These are phyloP conservation scores for Metschnikowia lachancei DNA, from an alignment of 805 yeast genomes.

Conservation along the genomic window DNA sequence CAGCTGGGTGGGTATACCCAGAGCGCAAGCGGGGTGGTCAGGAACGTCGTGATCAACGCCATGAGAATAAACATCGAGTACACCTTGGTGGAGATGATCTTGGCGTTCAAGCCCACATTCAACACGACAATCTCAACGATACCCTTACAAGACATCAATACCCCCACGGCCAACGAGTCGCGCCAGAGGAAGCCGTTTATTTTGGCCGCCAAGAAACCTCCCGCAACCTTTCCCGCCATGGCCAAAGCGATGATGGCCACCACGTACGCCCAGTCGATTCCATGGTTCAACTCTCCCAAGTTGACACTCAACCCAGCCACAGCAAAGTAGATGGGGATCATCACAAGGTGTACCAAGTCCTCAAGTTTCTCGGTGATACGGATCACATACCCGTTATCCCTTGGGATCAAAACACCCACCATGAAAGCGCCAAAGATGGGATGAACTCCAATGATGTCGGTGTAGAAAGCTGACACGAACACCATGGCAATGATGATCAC, in stretches of 20 bases:
- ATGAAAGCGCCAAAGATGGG: constrained; percentile 84
- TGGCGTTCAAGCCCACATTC: constrained; percentile 69
- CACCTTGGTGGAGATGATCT: constrained; percentile 59
- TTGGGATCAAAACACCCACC: constrained; percentile 71
- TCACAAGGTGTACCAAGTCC: constrained; percentile 66
- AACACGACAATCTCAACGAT: constrained; percentile 81
- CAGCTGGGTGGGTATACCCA: constrained; percentile 59
- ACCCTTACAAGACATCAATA: constrained; percentile 86
- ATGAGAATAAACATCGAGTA: constrained; percentile 80
- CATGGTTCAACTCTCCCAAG: constrained; percentile 58
- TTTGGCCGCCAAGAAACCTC: constrained; percentile 66
- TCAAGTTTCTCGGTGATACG: constrained; percentile 72
- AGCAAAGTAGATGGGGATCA: constrained; percentile 78
- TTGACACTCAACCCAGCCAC: constrained; percentile 73
- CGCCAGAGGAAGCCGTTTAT: constrained; percentile 64
- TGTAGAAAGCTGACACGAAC: constrained; percentile 68
- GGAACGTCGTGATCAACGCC: constrained; percentile 75
- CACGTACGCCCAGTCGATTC: constrained; percentile 76
- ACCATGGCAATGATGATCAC: constrained; percentile 53
- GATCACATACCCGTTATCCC: constrained; percentile 71
- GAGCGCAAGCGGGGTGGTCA: constrained; percentile 74
- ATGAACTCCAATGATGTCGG: constrained; percentile 83
- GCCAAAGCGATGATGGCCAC: constrained; percentile 68
- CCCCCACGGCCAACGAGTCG: constrained; percentile 73
- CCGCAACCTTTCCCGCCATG: constrained; percentile 60